Evolutionary conservation across 139 green algal genomes (phyloP), one percentile per base, ranked within the genome.

Genomic region (Diplosphaera chodatii): DNA sequence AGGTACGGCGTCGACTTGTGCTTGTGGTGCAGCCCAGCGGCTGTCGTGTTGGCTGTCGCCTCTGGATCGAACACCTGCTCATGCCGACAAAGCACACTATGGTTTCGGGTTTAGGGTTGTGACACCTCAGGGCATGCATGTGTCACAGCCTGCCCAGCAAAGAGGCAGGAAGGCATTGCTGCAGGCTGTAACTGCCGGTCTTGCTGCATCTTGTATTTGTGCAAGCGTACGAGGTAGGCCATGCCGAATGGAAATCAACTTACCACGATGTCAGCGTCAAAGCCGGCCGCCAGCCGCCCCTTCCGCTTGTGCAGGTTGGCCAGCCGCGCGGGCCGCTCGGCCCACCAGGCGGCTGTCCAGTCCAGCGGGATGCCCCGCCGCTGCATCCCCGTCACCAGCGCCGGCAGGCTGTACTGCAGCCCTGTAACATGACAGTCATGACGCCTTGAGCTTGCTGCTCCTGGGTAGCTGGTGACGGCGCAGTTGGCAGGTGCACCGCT

Each of bases 181-280:
- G n/a, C n/a, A n/a, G n/a, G n/a, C n/a, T n/a, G 8, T 48, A 8
- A 48, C 37, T 48, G 37, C 37, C 37, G 37, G 37, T 48, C 10
- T 13, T 13, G 10, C n/a, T n/a, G n/a, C 37, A 48, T 8, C 37
- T 13, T 48, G 37, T 8, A 13, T 13, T 48, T 13, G 8, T 48
- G 10, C 8, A 48, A 48, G 13, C 10, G 10, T 48, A n/a, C n/a
- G n/a, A n/a, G n/a, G n/a, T n/a, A n/a, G n/a, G n/a, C n/a, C n/a
- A n/a, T n/a, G n/a, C 37, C 10, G 37, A 48, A 8, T 48, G 37
- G 10, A 48, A 48, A 48, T 13, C 37, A 8, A 8, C 37, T 48
- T 48, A 96, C 91, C 71, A 97, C 86, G 13, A 98, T 63, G 77
- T 98, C 94, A 0, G 92, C 93, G 65, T 97, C 89, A 64, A 86